A percentile compares a stretch with the other conserved stretches of the same genome.
Conservation (phyloP, 768 basidiomycete genomes). For the Lactifluus hygrophoroides region DNA sequence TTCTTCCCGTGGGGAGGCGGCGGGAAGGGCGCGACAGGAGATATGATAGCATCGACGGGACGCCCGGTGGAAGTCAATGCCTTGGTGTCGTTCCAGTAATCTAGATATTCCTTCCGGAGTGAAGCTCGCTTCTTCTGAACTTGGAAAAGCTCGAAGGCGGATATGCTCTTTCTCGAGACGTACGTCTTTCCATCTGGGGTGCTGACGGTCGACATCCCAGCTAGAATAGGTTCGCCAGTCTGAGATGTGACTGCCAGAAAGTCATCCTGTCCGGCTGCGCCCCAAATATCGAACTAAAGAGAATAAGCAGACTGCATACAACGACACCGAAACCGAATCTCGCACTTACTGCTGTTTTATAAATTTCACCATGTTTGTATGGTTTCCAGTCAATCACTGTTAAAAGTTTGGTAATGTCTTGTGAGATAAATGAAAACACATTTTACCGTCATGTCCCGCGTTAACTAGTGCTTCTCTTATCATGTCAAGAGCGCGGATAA, state of each 20-base stretch:
- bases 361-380: conserved; percentile 25
- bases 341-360: conserved; percentile 23
- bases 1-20: conserved; percentile 39
- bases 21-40: conserved; percentile 35
- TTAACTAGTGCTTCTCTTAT: conserved; percentile 37
- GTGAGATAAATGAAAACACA: neutral
- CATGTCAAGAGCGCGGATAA: conserved; percentile 42
- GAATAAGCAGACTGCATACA: neutral
- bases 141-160: conserved; percentile 35
- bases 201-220: conserved; percentile 7
- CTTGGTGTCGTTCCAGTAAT: conserved; percentile 41
- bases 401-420: neutral
- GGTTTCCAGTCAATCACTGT: conserved; percentile 33
- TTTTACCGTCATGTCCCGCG: conserved; percentile 41
- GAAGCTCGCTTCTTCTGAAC: conserved; percentile 35
- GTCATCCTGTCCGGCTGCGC: conserved; percentile 14
- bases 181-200: neutral
- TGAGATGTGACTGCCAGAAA: conserved; percentile 4
- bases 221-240: conserved; percentile 17
- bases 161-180: conserved; percentile 1
- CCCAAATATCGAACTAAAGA: conserved; percentile 13
- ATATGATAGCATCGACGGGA: conserved; percentile 46
- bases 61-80: conserved; percentile 37
- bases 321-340: neutral
- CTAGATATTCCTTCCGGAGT: conserved; percentile 38